Evolutionary conservation across 305 asterid genomes (phyloP).

Genomic region (Solanum hybrid): DNA sequence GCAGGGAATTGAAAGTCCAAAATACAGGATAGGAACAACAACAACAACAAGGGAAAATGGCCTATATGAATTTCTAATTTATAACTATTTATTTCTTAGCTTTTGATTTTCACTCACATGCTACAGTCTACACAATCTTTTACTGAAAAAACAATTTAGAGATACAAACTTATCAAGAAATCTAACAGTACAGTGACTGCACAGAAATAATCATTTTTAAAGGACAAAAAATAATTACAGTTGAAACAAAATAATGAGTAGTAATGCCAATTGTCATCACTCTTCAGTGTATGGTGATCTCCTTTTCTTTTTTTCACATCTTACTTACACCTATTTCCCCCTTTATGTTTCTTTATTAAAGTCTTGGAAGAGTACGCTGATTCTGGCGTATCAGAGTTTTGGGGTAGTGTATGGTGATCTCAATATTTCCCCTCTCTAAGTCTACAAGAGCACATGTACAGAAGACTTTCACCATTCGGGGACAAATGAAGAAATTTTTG

Average conservation of each 20-base stretch:
- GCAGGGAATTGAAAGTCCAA: background rate
- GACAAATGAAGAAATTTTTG: slow-evolving; percentile 85
- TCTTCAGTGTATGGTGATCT: background rate
- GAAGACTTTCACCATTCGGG: slow-evolving; percentile 86
- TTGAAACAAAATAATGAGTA: background rate
- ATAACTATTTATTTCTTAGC: too few species aligned
- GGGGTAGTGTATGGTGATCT: slow-evolving; percentile 96
- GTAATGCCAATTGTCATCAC: background rate
- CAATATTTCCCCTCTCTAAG: slow-evolving; percentile 87
- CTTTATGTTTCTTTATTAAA: slow-evolving; percentile 11
- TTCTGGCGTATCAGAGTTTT: slow-evolving; percentile 82
- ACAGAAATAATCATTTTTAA: too few species aligned
- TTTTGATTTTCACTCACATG: background rate
- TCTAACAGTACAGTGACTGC: background rate
- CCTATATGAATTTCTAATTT: background rate
- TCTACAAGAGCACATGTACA: slow-evolving; percentile 87
- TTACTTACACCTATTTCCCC: background rate
- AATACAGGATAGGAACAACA: background rate
- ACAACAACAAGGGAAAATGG: background rate
- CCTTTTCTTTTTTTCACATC: background rate
- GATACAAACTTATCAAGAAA: background rate
- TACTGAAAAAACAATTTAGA: background rate
- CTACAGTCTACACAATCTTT: background rate
- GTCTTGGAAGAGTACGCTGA: slow-evolving; percentile 70
- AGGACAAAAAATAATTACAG: background rate